phyloP scores from a whole-genome alignment of 1,139 yeast genomes.

The Candida frijolesensis region DNA sequence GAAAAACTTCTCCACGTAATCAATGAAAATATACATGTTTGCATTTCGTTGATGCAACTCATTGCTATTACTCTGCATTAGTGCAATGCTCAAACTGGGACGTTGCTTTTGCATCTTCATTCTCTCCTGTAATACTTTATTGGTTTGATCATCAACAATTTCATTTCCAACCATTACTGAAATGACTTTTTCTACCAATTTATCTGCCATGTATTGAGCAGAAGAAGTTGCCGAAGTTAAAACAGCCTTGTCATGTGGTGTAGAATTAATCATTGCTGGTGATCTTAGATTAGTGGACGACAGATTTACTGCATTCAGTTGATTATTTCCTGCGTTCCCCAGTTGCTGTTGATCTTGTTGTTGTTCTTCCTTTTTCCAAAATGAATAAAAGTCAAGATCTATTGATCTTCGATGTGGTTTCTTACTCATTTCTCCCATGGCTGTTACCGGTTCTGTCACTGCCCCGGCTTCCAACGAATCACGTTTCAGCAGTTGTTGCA shows the following conservation, averaged over 20 bases:
- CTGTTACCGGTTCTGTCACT: background rate
- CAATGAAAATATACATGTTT: slow-evolving; percentile 60
- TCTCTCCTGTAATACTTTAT: slow-evolving; percentile 45
- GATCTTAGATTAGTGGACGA: slow-evolving; percentile 2
- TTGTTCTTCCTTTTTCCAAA: slow-evolving; percentile 17
- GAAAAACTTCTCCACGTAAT: slow-evolving; percentile 53
- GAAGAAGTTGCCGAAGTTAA: slow-evolving; percentile 19
- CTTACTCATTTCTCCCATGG: slow-evolving; percentile 4
- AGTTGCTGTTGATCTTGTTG: background rate
- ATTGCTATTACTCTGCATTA: slow-evolving; percentile 71
- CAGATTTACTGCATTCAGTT: slow-evolving; percentile 4
- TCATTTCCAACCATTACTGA: slow-evolving; percentile 73
- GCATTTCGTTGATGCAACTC: slow-evolving; percentile 66
- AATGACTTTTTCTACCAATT: slow-evolving; percentile 67
- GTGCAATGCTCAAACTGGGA: slow-evolving; percentile 69
- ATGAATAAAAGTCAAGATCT: slow-evolving; percentile 20
- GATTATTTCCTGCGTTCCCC: background rate
- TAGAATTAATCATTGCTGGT: background rate
- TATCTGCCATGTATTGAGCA: slow-evolving; percentile 53
- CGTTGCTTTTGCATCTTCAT: slow-evolving; percentile 60
- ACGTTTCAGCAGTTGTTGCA: background rate
- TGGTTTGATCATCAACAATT: slow-evolving; percentile 41
- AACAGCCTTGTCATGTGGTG: background rate
- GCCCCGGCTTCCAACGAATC: background rate
- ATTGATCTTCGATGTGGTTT: slow-evolving; percentile 14